These are phyloP conservation scores for Coniochaeta hoffmannii DNA, from an alignment of 2,329 filamentous ascomycete species.

Conservation along the genomic window DNA sequence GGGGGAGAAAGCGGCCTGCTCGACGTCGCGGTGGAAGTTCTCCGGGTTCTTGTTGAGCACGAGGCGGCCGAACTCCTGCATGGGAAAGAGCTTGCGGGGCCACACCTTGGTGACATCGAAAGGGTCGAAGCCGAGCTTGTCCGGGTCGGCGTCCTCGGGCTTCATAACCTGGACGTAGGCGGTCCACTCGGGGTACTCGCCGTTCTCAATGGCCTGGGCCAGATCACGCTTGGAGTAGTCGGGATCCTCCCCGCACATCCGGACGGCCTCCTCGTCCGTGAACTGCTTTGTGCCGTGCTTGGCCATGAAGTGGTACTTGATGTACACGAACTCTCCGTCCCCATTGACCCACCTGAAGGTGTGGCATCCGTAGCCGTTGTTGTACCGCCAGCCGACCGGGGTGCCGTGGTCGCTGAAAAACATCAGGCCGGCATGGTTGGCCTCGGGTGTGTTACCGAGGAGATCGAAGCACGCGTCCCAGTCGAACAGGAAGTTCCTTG, in stretches of 20 bases:
- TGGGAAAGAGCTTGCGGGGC: constrained; percentile 38
- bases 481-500: constrained; percentile 39
- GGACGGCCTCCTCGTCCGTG: constrained; percentile 21
- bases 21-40: constrained; percentile 42
- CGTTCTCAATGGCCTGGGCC: constrained; percentile 43
- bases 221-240: constrained; percentile 48
- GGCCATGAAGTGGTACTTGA: constrained; percentile 20
- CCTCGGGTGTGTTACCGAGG: constrained; percentile 38
- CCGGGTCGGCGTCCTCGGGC: constrained; percentile 43
- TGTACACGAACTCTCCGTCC: constrained; percentile 40
- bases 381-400: constrained; percentile 34
- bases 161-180: constrained; percentile 49
- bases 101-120: constrained; percentile 48
- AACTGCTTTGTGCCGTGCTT: neutral
- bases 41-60: constrained; percentile 47
- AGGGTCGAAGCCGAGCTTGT: constrained; percentile 42
- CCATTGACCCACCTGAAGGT: constrained; percentile 40
- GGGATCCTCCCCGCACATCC: constrained; percentile 38
- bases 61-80: constrained; percentile 40
- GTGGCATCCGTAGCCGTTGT: constrained; percentile 36
- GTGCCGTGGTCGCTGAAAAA: constrained; percentile 43
- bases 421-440: constrained; percentile 39
- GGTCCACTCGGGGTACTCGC: constrained; percentile 46
- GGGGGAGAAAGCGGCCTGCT: constrained; percentile 44
- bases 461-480: constrained; percentile 40